These are phyloP conservation scores for Pisolithus thermaeus DNA, from an alignment of 1,284 basidiomycete species.

Conservation along the genomic window DNA sequence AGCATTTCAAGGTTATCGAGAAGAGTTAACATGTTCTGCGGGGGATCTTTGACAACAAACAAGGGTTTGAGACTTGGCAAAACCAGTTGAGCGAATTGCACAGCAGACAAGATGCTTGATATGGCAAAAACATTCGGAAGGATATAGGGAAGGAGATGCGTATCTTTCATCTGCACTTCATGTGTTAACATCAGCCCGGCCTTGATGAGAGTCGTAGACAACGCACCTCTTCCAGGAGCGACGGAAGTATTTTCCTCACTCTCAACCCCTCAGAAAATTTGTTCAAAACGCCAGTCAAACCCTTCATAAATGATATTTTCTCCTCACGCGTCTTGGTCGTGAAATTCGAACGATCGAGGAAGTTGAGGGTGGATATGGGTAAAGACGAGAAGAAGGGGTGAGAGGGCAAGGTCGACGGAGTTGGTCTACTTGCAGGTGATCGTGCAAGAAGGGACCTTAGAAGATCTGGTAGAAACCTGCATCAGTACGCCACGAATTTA, in stretches of 20 bases:
- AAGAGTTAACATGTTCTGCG: slow-evolving; percentile 92
- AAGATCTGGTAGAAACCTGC: slow-evolving; percentile 47
- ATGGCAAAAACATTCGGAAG: slow-evolving; percentile 98
- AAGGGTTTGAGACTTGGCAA: slow-evolving; percentile 88
- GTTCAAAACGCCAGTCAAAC: slow-evolving; percentile 76
- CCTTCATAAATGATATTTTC: slow-evolving; percentile 94
- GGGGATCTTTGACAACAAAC: slow-evolving; percentile 90
- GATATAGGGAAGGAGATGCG: slow-evolving; percentile 87
- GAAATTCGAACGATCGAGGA: slow-evolving; percentile 93
- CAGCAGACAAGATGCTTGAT: slow-evolving; percentile 67
- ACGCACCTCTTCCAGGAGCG: slow-evolving; percentile 85
- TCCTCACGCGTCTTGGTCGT: slow-evolving; percentile 92
- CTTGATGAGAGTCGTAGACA: background rate
- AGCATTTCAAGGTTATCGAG: slow-evolving; percentile 87
- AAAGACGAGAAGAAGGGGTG: slow-evolving; percentile 93
- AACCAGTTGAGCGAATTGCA: slow-evolving; percentile 79
- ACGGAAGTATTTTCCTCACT: slow-evolving; percentile 89
- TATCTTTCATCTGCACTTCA: slow-evolving; percentile 82
- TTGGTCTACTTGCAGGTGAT: slow-evolving; percentile 66
- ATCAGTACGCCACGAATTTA: slow-evolving; percentile 5
- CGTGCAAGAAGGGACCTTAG: slow-evolving; percentile 77
- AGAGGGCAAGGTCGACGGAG: slow-evolving; percentile 72
- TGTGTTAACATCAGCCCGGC: slow-evolving; percentile 7
- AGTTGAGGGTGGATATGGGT: slow-evolving; percentile 96
- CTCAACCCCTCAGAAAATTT: slow-evolving; percentile 86